phyloP scores from a whole-genome alignment of 208 protist species.

The Leishmania major region DNA sequence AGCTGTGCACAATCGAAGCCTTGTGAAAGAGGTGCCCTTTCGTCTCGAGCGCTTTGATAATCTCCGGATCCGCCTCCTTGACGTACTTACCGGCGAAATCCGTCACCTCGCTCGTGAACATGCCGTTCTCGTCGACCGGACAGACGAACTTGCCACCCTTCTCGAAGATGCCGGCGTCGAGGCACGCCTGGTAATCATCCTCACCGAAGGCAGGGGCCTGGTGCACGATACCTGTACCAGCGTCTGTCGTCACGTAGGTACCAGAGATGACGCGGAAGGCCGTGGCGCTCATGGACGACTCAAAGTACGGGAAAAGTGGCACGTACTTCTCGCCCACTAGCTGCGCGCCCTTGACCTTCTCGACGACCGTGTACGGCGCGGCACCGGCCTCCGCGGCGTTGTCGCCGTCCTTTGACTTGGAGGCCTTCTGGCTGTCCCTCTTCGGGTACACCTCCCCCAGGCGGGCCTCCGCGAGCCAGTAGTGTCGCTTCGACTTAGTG shows the following conservation, averaged over 20 bases:
- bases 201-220: slow-evolving; percentile 99
- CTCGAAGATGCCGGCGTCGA: slow-evolving; percentile 94
- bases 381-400: slow-evolving; percentile 20
- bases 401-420: slow-evolving; percentile 10
- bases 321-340: slow-evolving; percentile 94
- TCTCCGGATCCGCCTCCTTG: slow-evolving; percentile 97
- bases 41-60: slow-evolving; percentile 95
- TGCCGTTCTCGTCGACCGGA: slow-evolving; percentile 98
- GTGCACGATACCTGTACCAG: slow-evolving; percentile 99
- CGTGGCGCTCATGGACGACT: slow-evolving; percentile 42
- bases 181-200: slow-evolving; percentile 99
- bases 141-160: slow-evolving; percentile 84
- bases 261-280: slow-evolving; percentile 96
- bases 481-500: slow-evolving; percentile 79
- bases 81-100: slow-evolving; percentile 97
- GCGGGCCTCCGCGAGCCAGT: slow-evolving; percentile 81
- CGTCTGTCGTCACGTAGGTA: slow-evolving; percentile 97
- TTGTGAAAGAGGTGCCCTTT: slow-evolving; percentile 91
- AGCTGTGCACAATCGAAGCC: slow-evolving; percentile 95
- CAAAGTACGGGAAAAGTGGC: slow-evolving; percentile 98
- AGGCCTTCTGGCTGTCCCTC: slow-evolving; percentile 52
- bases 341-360: slow-evolving; percentile 84
- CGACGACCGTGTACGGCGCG: slow-evolving; percentile 73
- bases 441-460: slow-evolving; percentile 79
- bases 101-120: slow-evolving; percentile 96